Conservation (phyloP, 116 monocot genomes). For the Trichopus zeylanicus region DNA sequence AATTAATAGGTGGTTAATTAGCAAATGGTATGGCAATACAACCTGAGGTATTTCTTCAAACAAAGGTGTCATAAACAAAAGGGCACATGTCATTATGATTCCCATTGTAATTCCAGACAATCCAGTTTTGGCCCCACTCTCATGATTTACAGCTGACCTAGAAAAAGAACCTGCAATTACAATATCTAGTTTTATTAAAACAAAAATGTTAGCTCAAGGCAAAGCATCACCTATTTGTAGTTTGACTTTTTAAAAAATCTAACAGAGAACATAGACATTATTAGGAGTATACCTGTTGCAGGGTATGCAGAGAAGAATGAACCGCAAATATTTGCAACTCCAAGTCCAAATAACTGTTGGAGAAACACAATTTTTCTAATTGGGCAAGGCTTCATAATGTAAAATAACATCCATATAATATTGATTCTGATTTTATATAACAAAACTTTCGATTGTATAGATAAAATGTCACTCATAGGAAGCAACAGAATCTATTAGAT, state of each 20-base stretch:
- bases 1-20: neutral
- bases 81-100: slow-evolving; percentile 79
- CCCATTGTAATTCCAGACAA: slow-evolving; percentile 87
- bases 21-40: neutral
- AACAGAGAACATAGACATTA: neutral
- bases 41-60: slow-evolving; percentile 97
- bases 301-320: slow-evolving; percentile 93
- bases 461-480: too few species aligned
- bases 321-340: slow-evolving; percentile 90
- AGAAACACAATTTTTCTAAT: neutral
- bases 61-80: slow-evolving; percentile 84
- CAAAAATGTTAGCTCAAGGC: neutral
- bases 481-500: too few species aligned
- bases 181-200: neutral
- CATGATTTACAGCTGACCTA: slow-evolving; percentile 97
- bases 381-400: too few species aligned
- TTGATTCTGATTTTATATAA: too few species aligned
- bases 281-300: slow-evolving; percentile 50
- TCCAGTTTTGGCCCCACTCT: slow-evolving; percentile 93
- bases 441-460: too few species aligned
- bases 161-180: slow-evolving; percentile 80
- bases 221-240: neutral
- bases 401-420: too few species aligned
- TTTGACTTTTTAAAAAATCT: neutral
- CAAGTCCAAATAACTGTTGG: slow-evolving; percentile 85